Evolutionary conservation across 2,329 filamentous ascomycete species (phyloP).

Genomic region (Lasiodiplodia citricola): DNA sequence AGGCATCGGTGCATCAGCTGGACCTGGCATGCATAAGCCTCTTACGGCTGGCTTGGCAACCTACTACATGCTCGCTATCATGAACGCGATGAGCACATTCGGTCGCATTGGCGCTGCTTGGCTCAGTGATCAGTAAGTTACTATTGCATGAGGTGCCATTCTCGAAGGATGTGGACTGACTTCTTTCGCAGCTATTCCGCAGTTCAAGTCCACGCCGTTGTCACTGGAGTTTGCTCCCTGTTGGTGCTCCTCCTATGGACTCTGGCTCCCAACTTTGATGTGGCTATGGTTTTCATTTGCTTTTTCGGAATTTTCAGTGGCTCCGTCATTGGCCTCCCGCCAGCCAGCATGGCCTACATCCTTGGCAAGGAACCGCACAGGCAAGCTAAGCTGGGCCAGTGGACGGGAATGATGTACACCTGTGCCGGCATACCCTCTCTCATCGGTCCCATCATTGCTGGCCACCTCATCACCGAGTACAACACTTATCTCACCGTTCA

Average conservation of each 20-base stretch:
- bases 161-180: background rate
- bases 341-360: conserved; percentile 55
- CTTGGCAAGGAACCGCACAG: conserved; percentile 41
- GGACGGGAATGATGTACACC: conserved; percentile 60
- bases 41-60: conserved; percentile 47
- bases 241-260: conserved; percentile 54
- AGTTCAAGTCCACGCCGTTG: conserved; percentile 52
- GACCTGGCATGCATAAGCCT: conserved; percentile 25
- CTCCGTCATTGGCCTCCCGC: conserved; percentile 56
- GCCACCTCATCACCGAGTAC: conserved; percentile 50
- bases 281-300: conserved; percentile 54
- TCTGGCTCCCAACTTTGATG: conserved; percentile 42
- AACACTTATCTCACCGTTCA: conserved; percentile 53
- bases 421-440: conserved; percentile 52
- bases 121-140: conserved; percentile 47
- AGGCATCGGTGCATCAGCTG: conserved; percentile 28
- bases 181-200: conserved; percentile 43
- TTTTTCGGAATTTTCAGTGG: conserved; percentile 56
- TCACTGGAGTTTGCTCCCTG: conserved; percentile 49
- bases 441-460: conserved; percentile 54
- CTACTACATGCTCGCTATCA: conserved; percentile 56
- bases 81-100: conserved; percentile 56
- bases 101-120: conserved; percentile 53
- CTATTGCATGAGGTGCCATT: background rate
- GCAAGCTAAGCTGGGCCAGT: conserved; percentile 54